Evolutionary conservation across 1,284 basidiomycete species (phyloP).

Genomic region (Veloboletus limbatus): DNA sequence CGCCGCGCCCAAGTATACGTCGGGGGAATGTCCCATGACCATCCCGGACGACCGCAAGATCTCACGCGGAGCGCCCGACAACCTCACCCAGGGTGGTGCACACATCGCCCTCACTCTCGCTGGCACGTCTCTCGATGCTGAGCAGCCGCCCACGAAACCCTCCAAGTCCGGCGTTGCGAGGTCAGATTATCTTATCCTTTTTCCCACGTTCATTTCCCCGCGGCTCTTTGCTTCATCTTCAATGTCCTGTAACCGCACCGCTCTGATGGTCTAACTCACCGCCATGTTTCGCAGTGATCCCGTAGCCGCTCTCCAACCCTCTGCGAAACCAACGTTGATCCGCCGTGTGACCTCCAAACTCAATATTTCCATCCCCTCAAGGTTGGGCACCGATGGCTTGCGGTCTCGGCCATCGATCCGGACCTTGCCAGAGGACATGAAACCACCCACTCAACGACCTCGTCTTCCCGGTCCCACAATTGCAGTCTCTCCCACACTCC

Average conservation of each 20-base stretch:
- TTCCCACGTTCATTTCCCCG: constrained; percentile 14
- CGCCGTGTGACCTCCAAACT: constrained; percentile 33
- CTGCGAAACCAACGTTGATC: constrained; percentile 20
- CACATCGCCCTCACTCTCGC: too few species aligned
- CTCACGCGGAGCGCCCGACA: constrained; percentile 1
- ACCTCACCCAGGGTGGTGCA: too few species aligned
- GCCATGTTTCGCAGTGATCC: neutral
- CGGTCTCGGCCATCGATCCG: constrained; percentile 17
- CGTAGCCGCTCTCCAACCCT: neutral
- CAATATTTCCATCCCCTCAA: constrained; percentile 21
- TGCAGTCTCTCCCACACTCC: constrained; percentile 17
- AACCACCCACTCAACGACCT: too few species aligned
- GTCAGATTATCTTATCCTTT: constrained; percentile 12
- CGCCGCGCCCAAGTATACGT: neutral
- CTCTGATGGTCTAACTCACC: neutral
- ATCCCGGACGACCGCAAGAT: neutral
- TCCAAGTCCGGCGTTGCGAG: constrained; percentile 6
- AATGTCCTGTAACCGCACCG: too few species aligned
- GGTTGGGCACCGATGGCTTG: neutral
- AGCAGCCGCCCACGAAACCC: too few species aligned
- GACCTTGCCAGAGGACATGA: constrained; percentile 6
- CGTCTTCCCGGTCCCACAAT: constrained; percentile 5
- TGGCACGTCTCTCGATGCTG: too few species aligned
- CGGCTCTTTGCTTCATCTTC: too few species aligned
- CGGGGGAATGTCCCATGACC: too few species aligned